A percentile compares a stretch with the other conserved stretches of the same genome.
Conservation (phyloP, 2,329 filamentous ascomycete species). For the Aspergillus novofumigatus region DNA sequence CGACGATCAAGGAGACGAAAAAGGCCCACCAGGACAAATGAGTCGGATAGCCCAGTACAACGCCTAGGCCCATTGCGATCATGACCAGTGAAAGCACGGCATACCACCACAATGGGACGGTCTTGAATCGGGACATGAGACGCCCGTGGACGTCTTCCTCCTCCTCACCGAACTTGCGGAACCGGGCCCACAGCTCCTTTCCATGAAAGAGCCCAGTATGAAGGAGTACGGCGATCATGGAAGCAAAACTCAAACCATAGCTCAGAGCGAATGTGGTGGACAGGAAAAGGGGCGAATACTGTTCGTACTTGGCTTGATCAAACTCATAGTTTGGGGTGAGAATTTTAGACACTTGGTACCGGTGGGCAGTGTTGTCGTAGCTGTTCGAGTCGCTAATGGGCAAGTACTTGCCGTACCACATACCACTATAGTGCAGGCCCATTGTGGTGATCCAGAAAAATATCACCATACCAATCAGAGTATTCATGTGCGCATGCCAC, state of each 20-base stretch:
- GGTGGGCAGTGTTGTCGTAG: conserved; percentile 65
- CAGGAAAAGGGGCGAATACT: conserved; percentile 59
- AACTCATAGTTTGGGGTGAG: conserved; percentile 60
- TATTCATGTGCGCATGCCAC: conserved; percentile 72
- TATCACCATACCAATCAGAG: conserved; percentile 60
- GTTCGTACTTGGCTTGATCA: conserved; percentile 59
- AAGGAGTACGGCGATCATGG: conserved; percentile 65
- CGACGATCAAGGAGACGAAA: conserved; percentile 61
- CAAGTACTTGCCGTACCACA: conserved; percentile 62
- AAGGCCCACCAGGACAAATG: conserved; percentile 71
- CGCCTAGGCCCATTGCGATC: conserved; percentile 48
- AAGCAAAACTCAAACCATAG: conserved; percentile 69
- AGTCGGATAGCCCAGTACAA: conserved; percentile 55
- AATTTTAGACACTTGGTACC: conserved; percentile 63
- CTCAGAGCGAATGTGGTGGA: conserved; percentile 67
- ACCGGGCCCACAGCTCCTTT: conserved; percentile 61
- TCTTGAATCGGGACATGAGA: conserved; percentile 55
- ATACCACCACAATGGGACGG: conserved; percentile 59
- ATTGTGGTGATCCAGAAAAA: conserved; percentile 62
- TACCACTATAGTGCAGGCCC: conserved; percentile 60
- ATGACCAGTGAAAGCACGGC: conserved; percentile 43
- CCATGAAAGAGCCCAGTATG: conserved; percentile 66
- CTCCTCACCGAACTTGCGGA: conserved; percentile 54
- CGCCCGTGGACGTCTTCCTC: conserved; percentile 52
- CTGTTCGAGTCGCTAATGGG: conserved; percentile 67